Conservation (phyloP, 352 stramenopile genomes). For the Globisporangium mamillatum region DNA sequence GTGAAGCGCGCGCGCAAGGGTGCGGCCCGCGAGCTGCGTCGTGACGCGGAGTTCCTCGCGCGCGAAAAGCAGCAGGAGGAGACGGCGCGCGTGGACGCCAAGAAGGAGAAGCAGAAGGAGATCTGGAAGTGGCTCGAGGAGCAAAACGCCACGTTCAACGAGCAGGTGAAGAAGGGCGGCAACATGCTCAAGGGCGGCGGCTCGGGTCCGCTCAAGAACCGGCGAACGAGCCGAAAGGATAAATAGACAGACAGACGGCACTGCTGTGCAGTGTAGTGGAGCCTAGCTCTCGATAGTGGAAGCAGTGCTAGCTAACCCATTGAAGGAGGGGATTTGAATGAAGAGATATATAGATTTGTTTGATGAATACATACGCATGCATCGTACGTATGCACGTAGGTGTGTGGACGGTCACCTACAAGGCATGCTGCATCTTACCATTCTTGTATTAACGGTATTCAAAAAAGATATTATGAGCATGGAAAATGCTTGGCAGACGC, state of each 20-base stretch:
- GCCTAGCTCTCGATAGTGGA: neutral
- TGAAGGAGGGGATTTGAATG: slow-evolving; percentile 1
- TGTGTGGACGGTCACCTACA: no score
- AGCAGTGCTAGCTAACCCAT: neutral
- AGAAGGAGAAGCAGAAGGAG: slow-evolving; percentile 92
- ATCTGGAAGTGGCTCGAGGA: slow-evolving; percentile 95
- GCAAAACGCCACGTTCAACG: slow-evolving; percentile 97
- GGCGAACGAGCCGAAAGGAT: slow-evolving; percentile 51
- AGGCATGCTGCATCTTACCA: no score
- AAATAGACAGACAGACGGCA: slow-evolving; percentile 13
- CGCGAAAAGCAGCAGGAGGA: slow-evolving; percentile 91
- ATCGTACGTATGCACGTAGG: neutral
- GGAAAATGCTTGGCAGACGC: no score
- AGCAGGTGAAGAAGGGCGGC: slow-evolving; percentile 95
- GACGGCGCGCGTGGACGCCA: slow-evolving; percentile 59
- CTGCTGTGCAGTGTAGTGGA: neutral
- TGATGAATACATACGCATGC: neutral
- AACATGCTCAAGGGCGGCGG: slow-evolving; percentile 95
- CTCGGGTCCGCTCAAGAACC: slow-evolving; percentile 56
- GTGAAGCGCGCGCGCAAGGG: slow-evolving; percentile 97
- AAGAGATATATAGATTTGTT: slow-evolving; percentile 12
- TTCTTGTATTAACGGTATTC: no score
- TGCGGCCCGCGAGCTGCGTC: slow-evolving; percentile 91
- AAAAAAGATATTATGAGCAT: no score
- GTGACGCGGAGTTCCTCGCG: slow-evolving; percentile 94